phyloP scores from a whole-genome alignment of 1,139 yeast species.

The Sugiyamaella xylanicola region DNA sequence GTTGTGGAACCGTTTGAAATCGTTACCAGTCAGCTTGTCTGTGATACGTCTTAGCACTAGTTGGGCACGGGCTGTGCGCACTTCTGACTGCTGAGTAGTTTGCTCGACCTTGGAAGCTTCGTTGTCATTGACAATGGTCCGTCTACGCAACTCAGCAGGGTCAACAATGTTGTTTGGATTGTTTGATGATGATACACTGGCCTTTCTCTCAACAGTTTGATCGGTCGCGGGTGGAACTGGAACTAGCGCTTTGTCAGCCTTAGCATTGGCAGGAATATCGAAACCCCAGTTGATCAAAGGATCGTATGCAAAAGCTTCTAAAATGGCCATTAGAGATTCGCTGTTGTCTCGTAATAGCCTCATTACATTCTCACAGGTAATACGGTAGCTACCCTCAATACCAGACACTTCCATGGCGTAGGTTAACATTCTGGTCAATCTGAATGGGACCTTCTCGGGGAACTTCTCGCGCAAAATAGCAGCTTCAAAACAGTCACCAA shows the following conservation, averaged over 20 bases:
- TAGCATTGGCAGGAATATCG: conserved; percentile 79
- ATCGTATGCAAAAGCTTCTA: conserved; percentile 98
- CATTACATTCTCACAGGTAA: conserved; percentile 98
- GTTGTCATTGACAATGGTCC: conserved; percentile 73
- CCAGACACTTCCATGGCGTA: conserved; percentile 99
- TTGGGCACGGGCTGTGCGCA: conserved; percentile 88
- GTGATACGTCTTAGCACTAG: conserved; percentile 87
- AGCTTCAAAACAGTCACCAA: conserved; percentile 99
- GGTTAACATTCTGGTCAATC: conserved; percentile 94
- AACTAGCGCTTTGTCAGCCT: conserved; percentile 12
- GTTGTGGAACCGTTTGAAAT: conserved; percentile 70
- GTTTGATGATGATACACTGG: conserved; percentile 23
- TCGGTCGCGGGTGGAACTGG: conserved; percentile 19
- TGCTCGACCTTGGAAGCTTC: conserved; percentile 72
- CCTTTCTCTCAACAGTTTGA: conserved; percentile 9
- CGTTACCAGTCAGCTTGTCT: conserved; percentile 92
- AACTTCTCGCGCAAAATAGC: conserved; percentile 94
- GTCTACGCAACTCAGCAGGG: conserved; percentile 66
- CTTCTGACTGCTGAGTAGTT: conserved; percentile 70
- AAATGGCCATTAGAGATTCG: conserved; percentile 95
- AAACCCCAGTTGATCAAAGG: conserved; percentile 99
- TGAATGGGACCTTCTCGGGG: conserved; percentile 97
- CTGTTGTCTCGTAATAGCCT: conserved; percentile 87
- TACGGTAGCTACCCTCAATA: conserved; percentile 94
- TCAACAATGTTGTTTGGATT: conserved; percentile 65